Evolutionary conservation across 768 basidiomycete genomes (phyloP), one percentile per base, ranked within the genome.

Genomic region (Pulveroboletus ravenelii): DNA sequence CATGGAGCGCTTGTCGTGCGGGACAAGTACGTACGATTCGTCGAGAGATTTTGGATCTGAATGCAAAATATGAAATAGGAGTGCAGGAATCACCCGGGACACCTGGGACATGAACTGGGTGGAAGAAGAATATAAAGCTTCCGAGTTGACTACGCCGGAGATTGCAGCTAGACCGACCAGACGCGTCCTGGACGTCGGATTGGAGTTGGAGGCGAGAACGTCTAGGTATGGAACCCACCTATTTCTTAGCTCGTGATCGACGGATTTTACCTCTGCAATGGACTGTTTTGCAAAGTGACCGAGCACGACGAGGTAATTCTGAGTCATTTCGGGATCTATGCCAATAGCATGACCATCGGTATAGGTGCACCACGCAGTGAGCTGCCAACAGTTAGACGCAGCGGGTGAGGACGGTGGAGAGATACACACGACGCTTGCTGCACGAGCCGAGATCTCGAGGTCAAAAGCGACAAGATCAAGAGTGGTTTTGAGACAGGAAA

Each of bases 361-460:
- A 57, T 85, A 96, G 14, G 93, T 93, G 17, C 87, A 86, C 87
- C 91, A 97, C 1, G 91, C 86, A 3, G 86, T 89, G 60, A 95
- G 92, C 87, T 93, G 58, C 30, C 4, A n/a, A 15, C 3, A 40
- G 32, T 53, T 6, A 59, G 42, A 20, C 17, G 17, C 13, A 12
- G 18, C 6, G 52, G 6, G 23, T 14, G 1, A 39, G 18, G 39
- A 4, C 0, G 25, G 27, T 2, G 50, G 17, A 18, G 36, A 13
- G 29, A 15, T 12, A 78, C 88, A 60, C 65, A 92, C 92, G 47
- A 93, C 81, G 61, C 79, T 87, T 18, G 91, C 91, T 10, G 86
- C 82, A 60, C 87, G 79, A 5, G 86, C 86, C 31, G 78, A 72
- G 10, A 93, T 79, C 63, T 92, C 90, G 27, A 92, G 66, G 64